Percentiles rank a stretch among this genome's conserved stretches.
phyloP scores from a whole-genome alignment of 176 grass and related monocot genomes.

The Cenchrus purpureus region DNA sequence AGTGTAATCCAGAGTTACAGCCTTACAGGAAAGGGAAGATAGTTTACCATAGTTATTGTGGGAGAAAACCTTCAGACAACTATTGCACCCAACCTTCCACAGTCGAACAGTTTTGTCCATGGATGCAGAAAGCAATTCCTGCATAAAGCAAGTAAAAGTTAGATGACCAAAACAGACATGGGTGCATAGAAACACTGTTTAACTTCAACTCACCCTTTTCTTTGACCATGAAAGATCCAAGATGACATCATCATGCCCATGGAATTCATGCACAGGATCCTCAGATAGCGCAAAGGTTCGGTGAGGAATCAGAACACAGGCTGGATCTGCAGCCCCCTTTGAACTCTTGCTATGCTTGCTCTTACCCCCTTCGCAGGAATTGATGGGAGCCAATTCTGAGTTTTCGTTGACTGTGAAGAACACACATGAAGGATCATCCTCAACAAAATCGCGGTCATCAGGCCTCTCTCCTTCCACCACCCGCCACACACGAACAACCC shows the following conservation, averaged over 20 bases:
- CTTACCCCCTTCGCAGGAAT: slow-evolving; percentile 55
- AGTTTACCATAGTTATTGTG: slow-evolving; percentile 84
- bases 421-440: slow-evolving; percentile 70
- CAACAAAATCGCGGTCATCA: slow-evolving; percentile 43
- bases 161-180: slow-evolving; percentile 38
- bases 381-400: slow-evolving; percentile 59
- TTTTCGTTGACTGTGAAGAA: slow-evolving; percentile 78
- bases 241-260: slow-evolving; percentile 66
- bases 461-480: slow-evolving; percentile 60
- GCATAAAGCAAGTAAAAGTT: slow-evolving; percentile 31
- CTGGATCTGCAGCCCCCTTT: slow-evolving; percentile 52
- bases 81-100: slow-evolving; percentile 73
- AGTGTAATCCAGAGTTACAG: slow-evolving; percentile 14
- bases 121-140: slow-evolving; percentile 79
- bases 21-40: background rate
- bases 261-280: slow-evolving; percentile 73
- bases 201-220: slow-evolving; percentile 60
- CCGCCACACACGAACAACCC: slow-evolving; percentile 77
- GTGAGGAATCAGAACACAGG: slow-evolving; percentile 80
- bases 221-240: slow-evolving; percentile 95
- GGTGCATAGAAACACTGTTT: slow-evolving; percentile 17
- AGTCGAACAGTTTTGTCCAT: slow-evolving; percentile 89
- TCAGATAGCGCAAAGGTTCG: slow-evolving; percentile 63
- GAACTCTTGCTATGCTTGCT: slow-evolving; percentile 50
- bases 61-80: slow-evolving; percentile 77